Percentiles rank a stretch among this genome's conserved stretches.
These are phyloP conservation scores for Exutisphaerella laricina DNA, from an alignment of 2,329 filamentous ascomycete species.

Conservation along the genomic window DNA sequence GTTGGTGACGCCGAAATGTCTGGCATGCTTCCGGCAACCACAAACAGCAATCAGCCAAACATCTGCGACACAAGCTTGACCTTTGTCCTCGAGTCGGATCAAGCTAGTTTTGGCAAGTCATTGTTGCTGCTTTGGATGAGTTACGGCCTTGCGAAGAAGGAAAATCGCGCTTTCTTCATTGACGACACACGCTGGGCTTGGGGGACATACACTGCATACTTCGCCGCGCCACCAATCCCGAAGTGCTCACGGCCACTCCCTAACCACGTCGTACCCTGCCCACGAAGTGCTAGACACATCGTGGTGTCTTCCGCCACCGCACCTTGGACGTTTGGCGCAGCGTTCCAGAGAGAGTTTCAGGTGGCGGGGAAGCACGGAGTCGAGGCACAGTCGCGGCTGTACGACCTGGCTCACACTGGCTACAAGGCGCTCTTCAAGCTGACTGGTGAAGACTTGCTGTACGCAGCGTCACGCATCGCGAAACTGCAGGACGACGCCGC, in stretches of 20 bases:
- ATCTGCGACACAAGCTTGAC: slow-evolving; percentile 69
- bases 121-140: slow-evolving; percentile 78
- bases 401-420: slow-evolving; percentile 61
- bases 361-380: slow-evolving; percentile 19
- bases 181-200: slow-evolving; percentile 81
- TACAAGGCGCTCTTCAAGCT: slow-evolving; percentile 72
- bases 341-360: slow-evolving; percentile 48
- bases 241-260: slow-evolving; percentile 65
- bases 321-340: slow-evolving; percentile 56
- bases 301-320: slow-evolving; percentile 66
- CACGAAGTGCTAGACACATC: slow-evolving; percentile 67
- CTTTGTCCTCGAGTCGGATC: slow-evolving; percentile 66
- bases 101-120: slow-evolving; percentile 71
- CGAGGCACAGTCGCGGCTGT: slow-evolving; percentile 54
- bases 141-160: slow-evolving; percentile 70
- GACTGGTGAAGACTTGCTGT: slow-evolving; percentile 57
- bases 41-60: slow-evolving; percentile 29
- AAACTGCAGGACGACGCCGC: slow-evolving; percentile 49
- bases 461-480: slow-evolving; percentile 55
- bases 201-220: slow-evolving; percentile 67
- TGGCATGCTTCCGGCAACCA: slow-evolving; percentile 48
- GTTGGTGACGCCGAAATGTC: slow-evolving; percentile 63
- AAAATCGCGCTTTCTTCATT: slow-evolving; percentile 73
- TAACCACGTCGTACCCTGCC: slow-evolving; percentile 73
- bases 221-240: slow-evolving; percentile 60